Conservation (phyloP, 2,329 filamentous ascomycete species). For the Fusarium sp. region DNA sequence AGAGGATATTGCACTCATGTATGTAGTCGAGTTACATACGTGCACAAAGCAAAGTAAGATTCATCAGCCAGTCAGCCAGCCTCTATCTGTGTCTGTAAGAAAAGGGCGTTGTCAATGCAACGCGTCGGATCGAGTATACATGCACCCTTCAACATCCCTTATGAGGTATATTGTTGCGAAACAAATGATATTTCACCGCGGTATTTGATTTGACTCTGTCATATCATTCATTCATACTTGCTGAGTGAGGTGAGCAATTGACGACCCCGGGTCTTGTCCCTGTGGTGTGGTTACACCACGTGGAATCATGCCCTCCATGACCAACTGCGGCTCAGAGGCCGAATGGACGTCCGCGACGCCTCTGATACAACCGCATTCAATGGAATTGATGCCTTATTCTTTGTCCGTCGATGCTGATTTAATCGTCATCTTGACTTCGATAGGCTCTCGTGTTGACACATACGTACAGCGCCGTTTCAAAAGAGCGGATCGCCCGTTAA, state of each 20-base stretch:
- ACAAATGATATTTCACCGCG: not conserved
- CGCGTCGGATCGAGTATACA: not conserved
- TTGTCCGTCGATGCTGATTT: slow-evolving; percentile 18
- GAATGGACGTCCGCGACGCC: slow-evolving; percentile 33
- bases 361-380: slow-evolving; percentile 29
- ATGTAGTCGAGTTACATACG: not conserved
- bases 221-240: not conserved
- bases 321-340: slow-evolving; percentile 38
- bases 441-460: slow-evolving; percentile 42
- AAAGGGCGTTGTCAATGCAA: slow-evolving; percentile 5
- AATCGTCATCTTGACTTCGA: slow-evolving; percentile 24
- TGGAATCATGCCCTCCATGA: slow-evolving; percentile 39
- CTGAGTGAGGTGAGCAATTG: slow-evolving; percentile 1
- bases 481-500: slow-evolving; percentile 19
- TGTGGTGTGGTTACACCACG: slow-evolving; percentile 46
- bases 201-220: not conserved
- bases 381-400: slow-evolving; percentile 11
- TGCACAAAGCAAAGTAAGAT: not conserved
- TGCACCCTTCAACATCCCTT: slow-evolving; percentile 15
- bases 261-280: slow-evolving; percentile 14
- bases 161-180: not conserved
- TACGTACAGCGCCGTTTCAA: slow-evolving; percentile 40
- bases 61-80: slow-evolving; percentile 9
- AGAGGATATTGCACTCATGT: slow-evolving; percentile 12
- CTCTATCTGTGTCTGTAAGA: slow-evolving; percentile 16